These are phyloP conservation scores for Thymus quinquecostatus DNA, from an alignment of 257 asterid genomes.

Conservation along the genomic window DNA sequence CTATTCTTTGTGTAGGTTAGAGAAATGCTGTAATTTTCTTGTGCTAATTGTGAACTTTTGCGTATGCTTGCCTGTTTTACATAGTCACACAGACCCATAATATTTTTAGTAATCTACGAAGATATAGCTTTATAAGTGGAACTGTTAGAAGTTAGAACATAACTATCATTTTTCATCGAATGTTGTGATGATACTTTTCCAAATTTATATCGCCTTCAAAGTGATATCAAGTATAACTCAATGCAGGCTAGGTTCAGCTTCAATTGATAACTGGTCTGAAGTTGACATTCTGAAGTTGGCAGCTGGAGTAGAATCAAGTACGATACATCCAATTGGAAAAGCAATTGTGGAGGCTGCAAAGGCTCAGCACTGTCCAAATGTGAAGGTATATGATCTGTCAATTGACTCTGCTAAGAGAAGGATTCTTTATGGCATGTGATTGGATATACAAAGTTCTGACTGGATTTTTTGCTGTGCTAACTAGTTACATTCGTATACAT, in stretches of 20 bases:
- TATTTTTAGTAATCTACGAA: background rate
- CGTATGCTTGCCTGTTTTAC: background rate
- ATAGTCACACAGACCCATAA: background rate
- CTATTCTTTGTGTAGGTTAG: constrained; percentile 1
- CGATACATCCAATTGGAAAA: constrained; percentile 97
- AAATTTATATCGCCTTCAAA: constrained; percentile 25
- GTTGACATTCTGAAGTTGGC: constrained; percentile 82
- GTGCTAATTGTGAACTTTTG: background rate
- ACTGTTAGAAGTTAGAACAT: constrained; percentile 4
- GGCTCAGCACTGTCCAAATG: constrained; percentile 51
- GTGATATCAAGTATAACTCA: constrained; percentile 31
- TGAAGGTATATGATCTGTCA: constrained; percentile 54
- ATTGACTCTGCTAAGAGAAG: constrained; percentile 21
- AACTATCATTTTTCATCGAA: background rate
- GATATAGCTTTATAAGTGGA: constrained; percentile 1
- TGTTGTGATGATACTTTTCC: constrained; percentile 12
- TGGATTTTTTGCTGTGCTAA: constrained; percentile 21
- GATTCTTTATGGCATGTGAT: constrained; percentile 10
- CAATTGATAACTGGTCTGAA: constrained; percentile 67
- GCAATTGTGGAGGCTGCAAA: constrained; percentile 92
- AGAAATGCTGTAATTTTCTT: constrained; percentile 13
- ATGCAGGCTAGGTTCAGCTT: constrained; percentile 61
- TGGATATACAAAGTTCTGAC: constrained; percentile 5
- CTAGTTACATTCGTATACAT: constrained; percentile 17
- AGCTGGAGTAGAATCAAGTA: constrained; percentile 94